These are phyloP conservation scores for Erysimum pusillum DNA, from an alignment of 441 rosid genomes.

Conservation along the genomic window DNA sequence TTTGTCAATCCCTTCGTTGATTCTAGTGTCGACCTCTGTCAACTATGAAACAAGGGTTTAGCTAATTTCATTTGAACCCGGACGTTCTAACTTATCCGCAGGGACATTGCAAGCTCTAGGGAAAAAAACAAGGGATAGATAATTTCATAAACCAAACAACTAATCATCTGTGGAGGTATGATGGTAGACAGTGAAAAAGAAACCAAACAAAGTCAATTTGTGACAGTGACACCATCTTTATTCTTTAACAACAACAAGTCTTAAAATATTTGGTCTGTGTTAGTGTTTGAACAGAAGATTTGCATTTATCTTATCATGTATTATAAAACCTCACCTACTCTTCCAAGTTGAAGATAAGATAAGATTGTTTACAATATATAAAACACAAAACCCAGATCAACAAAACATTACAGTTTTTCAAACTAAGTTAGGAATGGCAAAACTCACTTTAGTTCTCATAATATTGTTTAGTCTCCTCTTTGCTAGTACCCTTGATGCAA, in stretches of 20 bases:
- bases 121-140: too few relatives aligned
- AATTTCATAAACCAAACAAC: too few relatives aligned
- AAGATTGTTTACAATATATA: conserved; percentile 24
- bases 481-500: neutral
- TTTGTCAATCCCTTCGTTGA: too few relatives aligned
- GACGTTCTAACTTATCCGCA: too few relatives aligned
- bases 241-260: neutral
- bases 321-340: too few relatives aligned
- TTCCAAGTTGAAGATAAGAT: conserved; percentile 19
- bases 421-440: conserved; percentile 24
- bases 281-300: too few relatives aligned
- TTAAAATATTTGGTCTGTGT: neutral
- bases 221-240: neutral
- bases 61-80: too few relatives aligned
- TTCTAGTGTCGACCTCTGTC: too few relatives aligned
- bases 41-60: too few relatives aligned
- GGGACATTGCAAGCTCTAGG: too few relatives aligned
- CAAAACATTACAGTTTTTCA: neutral
- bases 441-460: conserved; percentile 4
- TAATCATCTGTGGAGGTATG: too few relatives aligned
- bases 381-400: neutral
- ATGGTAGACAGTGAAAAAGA: neutral
- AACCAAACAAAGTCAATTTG: neutral
- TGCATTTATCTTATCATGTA: too few relatives aligned
- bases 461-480: conserved; percentile 12